Evolutionary conservation across 2,329 filamentous ascomycete species (phyloP).

Genomic region (Cytospora schulzeri): DNA sequence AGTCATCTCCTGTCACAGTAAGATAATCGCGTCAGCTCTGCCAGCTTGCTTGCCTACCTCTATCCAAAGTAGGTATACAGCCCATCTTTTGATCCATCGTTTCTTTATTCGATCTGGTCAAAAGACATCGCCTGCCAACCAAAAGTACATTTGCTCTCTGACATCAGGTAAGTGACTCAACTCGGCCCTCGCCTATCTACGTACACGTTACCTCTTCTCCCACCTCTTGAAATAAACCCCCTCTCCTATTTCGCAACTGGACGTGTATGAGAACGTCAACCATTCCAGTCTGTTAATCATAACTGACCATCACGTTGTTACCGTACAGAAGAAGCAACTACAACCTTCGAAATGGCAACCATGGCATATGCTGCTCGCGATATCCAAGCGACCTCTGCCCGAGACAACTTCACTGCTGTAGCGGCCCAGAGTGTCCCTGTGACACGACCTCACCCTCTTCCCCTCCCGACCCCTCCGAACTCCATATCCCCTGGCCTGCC

Average conservation of each 20-base stretch:
- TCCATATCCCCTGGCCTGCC: conserved; percentile 89
- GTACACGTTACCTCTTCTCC: conserved; percentile 19
- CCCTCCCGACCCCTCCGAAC: conserved; percentile 89
- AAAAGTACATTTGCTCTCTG: conserved; percentile 37
- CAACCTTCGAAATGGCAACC: conserved; percentile 59
- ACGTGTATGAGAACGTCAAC: conserved; percentile 31
- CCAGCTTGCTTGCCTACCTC: conserved; percentile 39
- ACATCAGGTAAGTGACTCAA: conserved; percentile 42
- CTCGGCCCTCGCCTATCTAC: conserved; percentile 24
- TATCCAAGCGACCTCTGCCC: conserved; percentile 63
- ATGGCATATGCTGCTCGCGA: conserved; percentile 69
- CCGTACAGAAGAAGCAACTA: conserved; percentile 42
- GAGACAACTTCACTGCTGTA: conserved; percentile 75
- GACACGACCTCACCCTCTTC: conserved; percentile 66
- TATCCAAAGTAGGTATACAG: conserved; percentile 9
- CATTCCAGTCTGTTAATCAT: conserved; percentile 11
- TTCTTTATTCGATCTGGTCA: conserved; percentile 35
- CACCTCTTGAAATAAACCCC: background rate
- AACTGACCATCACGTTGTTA: conserved; percentile 31
- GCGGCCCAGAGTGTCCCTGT: conserved; percentile 66
- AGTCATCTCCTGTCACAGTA: conserved; percentile 63
- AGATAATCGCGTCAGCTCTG: conserved; percentile 60
- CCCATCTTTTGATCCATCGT: conserved; percentile 37
- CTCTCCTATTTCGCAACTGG: conserved; percentile 7
- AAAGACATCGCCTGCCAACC: conserved; percentile 32